Evolutionary conservation across 2,329 filamentous ascomycete genomes (phyloP), one percentile per base, ranked within the genome.

Genomic region (Scortechinia acanthostroma): DNA sequence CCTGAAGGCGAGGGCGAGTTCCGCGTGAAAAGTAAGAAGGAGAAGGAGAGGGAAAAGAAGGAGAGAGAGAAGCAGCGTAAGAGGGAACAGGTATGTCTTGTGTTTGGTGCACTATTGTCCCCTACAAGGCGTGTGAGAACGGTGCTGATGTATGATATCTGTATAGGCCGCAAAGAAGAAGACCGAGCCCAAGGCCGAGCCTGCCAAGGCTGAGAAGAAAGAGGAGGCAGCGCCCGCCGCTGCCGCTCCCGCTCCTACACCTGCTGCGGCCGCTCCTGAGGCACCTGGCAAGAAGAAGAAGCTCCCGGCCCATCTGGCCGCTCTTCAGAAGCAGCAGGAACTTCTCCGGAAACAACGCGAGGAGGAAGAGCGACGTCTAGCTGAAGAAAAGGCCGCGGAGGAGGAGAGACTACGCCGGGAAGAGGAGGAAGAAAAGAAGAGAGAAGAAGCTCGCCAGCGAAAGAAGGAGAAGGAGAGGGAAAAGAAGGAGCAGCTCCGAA

Each of bases 41-140:
- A 98, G 71, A 98, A 98, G 72, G 93, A 98, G 65, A 95, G 89
- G 68, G 76, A 91, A 58, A 97, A 91, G 77, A 98, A 96, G 71
- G 93, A 98, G 71, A 83, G 89, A 49, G 93, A 98, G 73, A 98
- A 98, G 80, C 88, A 93, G 70, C 78, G 91, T 53, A 98, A 98
- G 73, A 98, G 91, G 80, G 93, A 98, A 40, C 35, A 40, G 35
- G 35, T 40, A 19, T 10, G 35, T 19, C 17, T 6, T 13, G 6
- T n/a, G n/a, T n/a, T n/a, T n/a, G n/a, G n/a, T n/a, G n/a, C n/a
- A n/a, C n/a, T n/a, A n/a, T n/a, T 30, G 35, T 40, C 46, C 25
- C 25, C 10, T 30, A 30, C 25, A 30, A 30, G 10, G 25, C 25
- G 10, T n/a, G n/a, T n/a, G n/a, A n/a, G n/a, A n/a, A n/a, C n/a